phyloP scores from a whole-genome alignment of 495 filamentous ascomycete species.

The Ramalina intermedia region DNA sequence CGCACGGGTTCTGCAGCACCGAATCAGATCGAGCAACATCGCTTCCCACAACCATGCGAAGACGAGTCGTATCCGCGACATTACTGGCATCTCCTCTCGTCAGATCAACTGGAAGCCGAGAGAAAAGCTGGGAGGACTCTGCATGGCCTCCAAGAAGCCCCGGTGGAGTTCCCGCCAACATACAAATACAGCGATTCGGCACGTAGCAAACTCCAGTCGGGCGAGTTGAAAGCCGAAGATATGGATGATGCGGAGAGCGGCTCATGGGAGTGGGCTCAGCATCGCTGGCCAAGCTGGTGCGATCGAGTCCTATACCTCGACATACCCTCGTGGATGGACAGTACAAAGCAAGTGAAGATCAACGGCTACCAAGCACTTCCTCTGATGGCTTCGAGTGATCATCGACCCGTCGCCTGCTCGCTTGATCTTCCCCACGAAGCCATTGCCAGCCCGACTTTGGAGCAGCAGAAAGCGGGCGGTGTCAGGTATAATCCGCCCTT shows the following conservation, averaged over 20 bases:
- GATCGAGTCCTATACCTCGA: conserved; percentile 75
- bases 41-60: conserved; percentile 47
- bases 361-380: conserved; percentile 59
- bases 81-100: conserved; percentile 45
- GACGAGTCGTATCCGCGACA: conserved; percentile 33
- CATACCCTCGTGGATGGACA: conserved; percentile 34
- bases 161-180: conserved; percentile 73
- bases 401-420: conserved; percentile 63
- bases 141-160: conserved; percentile 61
- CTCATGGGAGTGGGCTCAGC: conserved; percentile 59
- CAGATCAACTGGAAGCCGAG: conserved; percentile 69
- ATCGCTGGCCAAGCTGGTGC: conserved; percentile 88
- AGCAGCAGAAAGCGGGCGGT: conserved; percentile 13
- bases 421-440: conserved; percentile 39
- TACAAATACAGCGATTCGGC: conserved; percentile 60
- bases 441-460: conserved; percentile 10
- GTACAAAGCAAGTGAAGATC: conserved; percentile 28
- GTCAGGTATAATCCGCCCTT: conserved; percentile 33
- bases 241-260: conserved; percentile 23
- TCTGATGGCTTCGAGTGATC: conserved; percentile 63
- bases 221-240: conserved; percentile 9
- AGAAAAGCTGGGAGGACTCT: conserved; percentile 46
- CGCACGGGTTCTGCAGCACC: conserved; percentile 56
- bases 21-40: conserved; percentile 27
- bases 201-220: conserved; percentile 21